These are phyloP conservation scores for Pseudogymnoascus sp. DNA, from an alignment of 2,329 filamentous ascomycete genomes.

Conservation along the genomic window DNA sequence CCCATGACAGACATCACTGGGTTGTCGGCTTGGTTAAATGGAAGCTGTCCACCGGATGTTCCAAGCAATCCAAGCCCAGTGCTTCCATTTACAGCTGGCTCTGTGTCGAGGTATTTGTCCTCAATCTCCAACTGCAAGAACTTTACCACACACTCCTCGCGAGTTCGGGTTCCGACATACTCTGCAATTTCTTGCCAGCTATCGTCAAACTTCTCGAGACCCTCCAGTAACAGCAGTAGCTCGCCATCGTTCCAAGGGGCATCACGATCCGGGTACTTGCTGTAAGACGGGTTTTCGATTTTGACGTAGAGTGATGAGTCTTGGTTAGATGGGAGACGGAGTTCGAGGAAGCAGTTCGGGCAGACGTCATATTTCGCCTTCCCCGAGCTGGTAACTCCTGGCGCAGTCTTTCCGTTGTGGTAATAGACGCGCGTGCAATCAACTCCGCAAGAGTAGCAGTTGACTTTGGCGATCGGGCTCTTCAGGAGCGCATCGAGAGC, in stretches of 20 bases:
- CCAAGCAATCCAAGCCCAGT: conserved; percentile 61
- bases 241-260: conserved; percentile 89
- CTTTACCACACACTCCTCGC: conserved; percentile 94
- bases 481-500: conserved; percentile 56
- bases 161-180: conserved; percentile 82
- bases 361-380: conserved; percentile 79
- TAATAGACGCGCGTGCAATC: conserved; percentile 74
- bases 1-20: conserved; percentile 94
- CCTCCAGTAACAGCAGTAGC: conserved; percentile 81
- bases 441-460: conserved; percentile 87
- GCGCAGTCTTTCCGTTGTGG: conserved; percentile 54
- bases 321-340: conserved; percentile 73
- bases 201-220: conserved; percentile 85
- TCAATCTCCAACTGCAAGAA: conserved; percentile 96
- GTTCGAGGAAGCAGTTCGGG: conserved; percentile 82
- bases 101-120: conserved; percentile 88
- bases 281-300: conserved; percentile 81
- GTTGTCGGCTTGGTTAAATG: conserved; percentile 89
- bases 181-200: conserved; percentile 93
- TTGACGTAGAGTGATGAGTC: conserved; percentile 77
- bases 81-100: conserved; percentile 49
- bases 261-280: conserved; percentile 71
- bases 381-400: conserved; percentile 30
- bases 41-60: conserved; percentile 70
- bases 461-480: conserved; percentile 59